A percentile compares a stretch with the other conserved stretches of the same genome.
Conservation (phyloP, 495 filamentous ascomycete species). For the Evernia prunastri region DNA sequence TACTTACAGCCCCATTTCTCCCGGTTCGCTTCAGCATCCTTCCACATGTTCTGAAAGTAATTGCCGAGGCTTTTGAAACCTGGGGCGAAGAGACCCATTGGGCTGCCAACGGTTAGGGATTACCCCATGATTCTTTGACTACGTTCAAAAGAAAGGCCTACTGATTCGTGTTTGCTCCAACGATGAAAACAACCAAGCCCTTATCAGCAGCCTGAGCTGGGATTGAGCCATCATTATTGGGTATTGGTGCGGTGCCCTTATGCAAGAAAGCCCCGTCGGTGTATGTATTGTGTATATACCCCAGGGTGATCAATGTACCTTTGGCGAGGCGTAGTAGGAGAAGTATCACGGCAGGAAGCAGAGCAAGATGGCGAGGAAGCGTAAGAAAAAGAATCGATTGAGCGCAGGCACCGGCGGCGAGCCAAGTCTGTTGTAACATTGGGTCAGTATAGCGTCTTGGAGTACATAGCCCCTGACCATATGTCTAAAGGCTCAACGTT, state of each 20-base stretch:
- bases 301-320: conserved; percentile 22
- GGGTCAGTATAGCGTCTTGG: not conserved
- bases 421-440: conserved; percentile 7
- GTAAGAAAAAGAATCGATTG: conserved; percentile 19
- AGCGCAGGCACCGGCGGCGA: conserved; percentile 18
- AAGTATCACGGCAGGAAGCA: conserved; percentile 12
- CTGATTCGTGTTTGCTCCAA: conserved; percentile 39
- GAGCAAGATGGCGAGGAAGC: conserved; percentile 16
- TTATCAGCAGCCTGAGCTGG: conserved; percentile 29
- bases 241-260: conserved; percentile 36
- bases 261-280: conserved; percentile 32
- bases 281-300: conserved; percentile 33
- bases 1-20: conserved; percentile 33
- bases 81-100: conserved; percentile 32
- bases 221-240: conserved; percentile 32
- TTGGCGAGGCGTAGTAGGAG: conserved; percentile 13
- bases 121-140: conserved; percentile 9
- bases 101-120: conserved; percentile 15
- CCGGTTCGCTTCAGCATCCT: conserved; percentile 23
- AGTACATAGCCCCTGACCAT: no score
- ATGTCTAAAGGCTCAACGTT: not conserved
- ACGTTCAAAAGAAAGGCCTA: conserved; percentile 20
- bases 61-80: conserved; percentile 26
- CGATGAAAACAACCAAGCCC: conserved; percentile 37
- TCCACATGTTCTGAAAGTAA: conserved; percentile 30